A percentile compares a stretch with the other conserved stretches of the same genome.
Conservation (phyloP, 2,329 filamentous ascomycete genomes). For the Fusarium coffeatum region DNA sequence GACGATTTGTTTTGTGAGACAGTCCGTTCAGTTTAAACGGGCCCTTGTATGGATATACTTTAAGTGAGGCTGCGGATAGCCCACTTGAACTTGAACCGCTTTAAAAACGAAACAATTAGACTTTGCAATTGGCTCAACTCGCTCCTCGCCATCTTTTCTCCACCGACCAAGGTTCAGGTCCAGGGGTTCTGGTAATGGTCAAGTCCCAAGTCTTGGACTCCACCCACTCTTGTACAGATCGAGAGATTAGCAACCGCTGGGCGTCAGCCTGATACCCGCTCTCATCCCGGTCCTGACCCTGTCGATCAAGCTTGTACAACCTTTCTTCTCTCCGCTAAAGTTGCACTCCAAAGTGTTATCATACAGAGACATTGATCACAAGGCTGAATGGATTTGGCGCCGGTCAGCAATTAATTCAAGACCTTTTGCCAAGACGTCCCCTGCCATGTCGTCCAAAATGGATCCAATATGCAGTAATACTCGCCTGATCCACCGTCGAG, state of each 20-base stretch:
- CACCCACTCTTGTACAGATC: conserved; percentile 9
- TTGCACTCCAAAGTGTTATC: background rate
- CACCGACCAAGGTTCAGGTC: background rate
- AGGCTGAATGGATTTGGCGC: conserved; percentile 3
- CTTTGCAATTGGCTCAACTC: background rate
- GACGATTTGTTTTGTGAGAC: background rate
- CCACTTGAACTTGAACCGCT: background rate
- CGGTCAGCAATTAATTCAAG: conserved; percentile 1
- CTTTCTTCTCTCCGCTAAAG: background rate
- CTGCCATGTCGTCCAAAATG: conserved; percentile 16
- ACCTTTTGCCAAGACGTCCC: conserved; percentile 12
- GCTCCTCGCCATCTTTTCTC: background rate
- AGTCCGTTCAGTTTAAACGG: background rate
- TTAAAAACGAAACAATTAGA: background rate
- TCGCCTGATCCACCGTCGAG: conserved; percentile 9
- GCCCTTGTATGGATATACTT: background rate
- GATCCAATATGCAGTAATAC: conserved; percentile 14
- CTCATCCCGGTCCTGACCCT: background rate
- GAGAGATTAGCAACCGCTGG: conserved; percentile 12
- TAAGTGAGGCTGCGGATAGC: background rate
- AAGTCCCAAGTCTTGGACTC: background rate
- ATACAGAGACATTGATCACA: background rate
- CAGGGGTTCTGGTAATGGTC: background rate
- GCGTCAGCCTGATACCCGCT: conserved; percentile 6
- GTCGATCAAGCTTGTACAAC: conserved; percentile 7